phyloP scores from a whole-genome alignment of 805 yeast species.

The Metschnikowia lochheadii region DNA sequence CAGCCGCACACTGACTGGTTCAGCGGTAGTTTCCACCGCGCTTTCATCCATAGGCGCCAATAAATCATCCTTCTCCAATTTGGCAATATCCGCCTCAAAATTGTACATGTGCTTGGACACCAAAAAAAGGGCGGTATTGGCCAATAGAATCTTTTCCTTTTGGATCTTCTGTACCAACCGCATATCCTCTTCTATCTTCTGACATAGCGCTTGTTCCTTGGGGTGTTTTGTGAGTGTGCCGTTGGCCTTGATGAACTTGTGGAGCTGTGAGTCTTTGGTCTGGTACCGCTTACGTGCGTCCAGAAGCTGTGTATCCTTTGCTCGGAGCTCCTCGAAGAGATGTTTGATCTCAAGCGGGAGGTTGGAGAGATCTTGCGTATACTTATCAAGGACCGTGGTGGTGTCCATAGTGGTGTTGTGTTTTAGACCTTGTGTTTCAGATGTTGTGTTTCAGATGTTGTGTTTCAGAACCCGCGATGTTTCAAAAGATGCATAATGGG shows the following conservation, averaged over 20 bases:
- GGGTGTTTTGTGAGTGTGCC: slow-evolving; percentile 82
- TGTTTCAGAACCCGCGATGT: too few relatives aligned
- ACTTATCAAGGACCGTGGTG: slow-evolving; percentile 56
- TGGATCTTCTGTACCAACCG: slow-evolving; percentile 58
- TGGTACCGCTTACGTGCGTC: slow-evolving; percentile 64
- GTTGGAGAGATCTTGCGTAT: slow-evolving; percentile 65
- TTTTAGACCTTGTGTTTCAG: neutral
- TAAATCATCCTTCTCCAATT: slow-evolving; percentile 76
- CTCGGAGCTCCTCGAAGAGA: slow-evolving; percentile 71
- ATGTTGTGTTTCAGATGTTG: neutral
- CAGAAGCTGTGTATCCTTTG: slow-evolving; percentile 60
- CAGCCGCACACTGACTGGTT: slow-evolving; percentile 6
- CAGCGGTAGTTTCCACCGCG: slow-evolving; percentile 10
- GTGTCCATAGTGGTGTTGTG: slow-evolving; percentile 63
- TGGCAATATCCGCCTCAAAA: slow-evolving; percentile 71
- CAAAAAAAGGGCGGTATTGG: slow-evolving; percentile 78
- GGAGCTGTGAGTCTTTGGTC: slow-evolving; percentile 73
- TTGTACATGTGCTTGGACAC: slow-evolving; percentile 70
- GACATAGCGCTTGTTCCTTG: slow-evolving; percentile 64
- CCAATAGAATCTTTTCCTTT: slow-evolving; percentile 69
- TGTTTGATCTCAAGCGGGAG: slow-evolving; percentile 84
- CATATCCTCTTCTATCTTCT: slow-evolving; percentile 67
- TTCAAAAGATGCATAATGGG: too few relatives aligned
- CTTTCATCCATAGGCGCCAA: slow-evolving; percentile 50
- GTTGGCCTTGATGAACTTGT: slow-evolving; percentile 74